These are phyloP conservation scores for Komagataella kurtzmanii DNA, from an alignment of 805 yeast species.

Conservation along the genomic window DNA sequence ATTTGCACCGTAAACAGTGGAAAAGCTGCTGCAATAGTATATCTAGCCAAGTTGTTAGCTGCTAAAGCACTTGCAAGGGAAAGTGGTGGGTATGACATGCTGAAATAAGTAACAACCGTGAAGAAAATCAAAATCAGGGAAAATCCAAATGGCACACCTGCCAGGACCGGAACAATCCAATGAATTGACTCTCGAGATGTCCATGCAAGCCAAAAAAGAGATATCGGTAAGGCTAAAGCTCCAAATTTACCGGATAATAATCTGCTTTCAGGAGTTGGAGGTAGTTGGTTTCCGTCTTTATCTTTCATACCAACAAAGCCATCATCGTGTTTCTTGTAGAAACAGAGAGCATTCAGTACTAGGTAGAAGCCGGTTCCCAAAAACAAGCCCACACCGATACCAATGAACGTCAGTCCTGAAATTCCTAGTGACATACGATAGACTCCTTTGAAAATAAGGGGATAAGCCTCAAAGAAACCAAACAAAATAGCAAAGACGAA, in stretches of 20 bases:
- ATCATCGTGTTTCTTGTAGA: conserved; percentile 44
- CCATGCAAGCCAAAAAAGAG: conserved; percentile 79
- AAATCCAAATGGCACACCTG: conserved; percentile 73
- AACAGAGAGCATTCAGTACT: conserved; percentile 30
- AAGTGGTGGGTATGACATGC: conserved; percentile 61
- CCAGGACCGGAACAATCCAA: conserved; percentile 66
- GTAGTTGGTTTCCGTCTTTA: conserved; percentile 37
- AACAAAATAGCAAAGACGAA: conserved; percentile 67
- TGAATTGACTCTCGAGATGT: conserved; percentile 45
- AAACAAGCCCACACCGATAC: conserved; percentile 57
- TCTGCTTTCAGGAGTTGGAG: conserved; percentile 48
- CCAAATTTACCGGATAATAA: conserved; percentile 54
- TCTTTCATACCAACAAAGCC: conserved; percentile 47
- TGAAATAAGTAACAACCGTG: conserved; percentile 53
- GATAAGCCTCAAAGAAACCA: conserved; percentile 72
- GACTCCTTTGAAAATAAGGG: conserved; percentile 56
- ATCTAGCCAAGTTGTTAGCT: conserved; percentile 74
- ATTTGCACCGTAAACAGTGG: conserved; percentile 81
- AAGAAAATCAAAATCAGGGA: conserved; percentile 63
- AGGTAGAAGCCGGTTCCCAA: conserved; percentile 39
- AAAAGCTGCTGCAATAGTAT: conserved; percentile 62
- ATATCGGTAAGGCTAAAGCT: conserved; percentile 48
- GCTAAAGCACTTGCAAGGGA: conserved; percentile 81
- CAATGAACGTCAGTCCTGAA: conserved; percentile 58
- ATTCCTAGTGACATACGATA: conserved; percentile 47